Base-by-base conservation (phyloP, 1,139 yeast genomes). In the Ashbya aceris region DNA sequence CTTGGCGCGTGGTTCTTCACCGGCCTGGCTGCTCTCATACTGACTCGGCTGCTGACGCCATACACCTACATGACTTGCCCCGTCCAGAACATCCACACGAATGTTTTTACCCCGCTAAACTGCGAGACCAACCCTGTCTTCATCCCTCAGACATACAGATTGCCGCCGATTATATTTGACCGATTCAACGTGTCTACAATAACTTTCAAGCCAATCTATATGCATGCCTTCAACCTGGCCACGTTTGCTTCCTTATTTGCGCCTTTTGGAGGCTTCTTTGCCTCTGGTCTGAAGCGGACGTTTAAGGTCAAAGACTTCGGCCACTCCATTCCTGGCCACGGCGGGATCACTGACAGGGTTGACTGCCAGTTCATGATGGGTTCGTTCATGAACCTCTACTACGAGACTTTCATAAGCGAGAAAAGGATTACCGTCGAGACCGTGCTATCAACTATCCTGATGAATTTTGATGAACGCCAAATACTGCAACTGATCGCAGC, bases 301-400 rank as follows among this genome's bases (percentile, higher is more conserved):
- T 89, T 91, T 68, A 84, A 93, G 56, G 89, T 89, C 45, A 85
- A 85, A 65, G 95, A 85, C 62, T 85, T 85, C 58, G 95, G 95
- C 47, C 89, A 84, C 59, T 83, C 95, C 13, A 85, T 85, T 49
- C 95, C 95, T 8, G 99, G 99, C 31, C 99, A 91, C 60, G 99
- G 99, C 48, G 99, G 99, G 51, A 79, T 91, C 51, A 89, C 96
- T 28, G 99, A 91, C 64, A 77, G 99, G 66, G 82, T 91, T 71
- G 99, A 91, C 67, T 91, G 99, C 66, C 98, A 91, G 66, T 91
- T 91, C 61, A 70, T 91, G 53, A 91, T 91, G 97, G 99, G 98
- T 8, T 86, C 95, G 34, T 91, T 91, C 61, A 76, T 93, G 36
- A 89, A 87, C 61, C 72, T 91, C 51, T 91, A 91, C 68, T 89